phyloP scores from a whole-genome alignment of 2,329 filamentous ascomycete genomes.

The Pestalotiopsis sp. region DNA sequence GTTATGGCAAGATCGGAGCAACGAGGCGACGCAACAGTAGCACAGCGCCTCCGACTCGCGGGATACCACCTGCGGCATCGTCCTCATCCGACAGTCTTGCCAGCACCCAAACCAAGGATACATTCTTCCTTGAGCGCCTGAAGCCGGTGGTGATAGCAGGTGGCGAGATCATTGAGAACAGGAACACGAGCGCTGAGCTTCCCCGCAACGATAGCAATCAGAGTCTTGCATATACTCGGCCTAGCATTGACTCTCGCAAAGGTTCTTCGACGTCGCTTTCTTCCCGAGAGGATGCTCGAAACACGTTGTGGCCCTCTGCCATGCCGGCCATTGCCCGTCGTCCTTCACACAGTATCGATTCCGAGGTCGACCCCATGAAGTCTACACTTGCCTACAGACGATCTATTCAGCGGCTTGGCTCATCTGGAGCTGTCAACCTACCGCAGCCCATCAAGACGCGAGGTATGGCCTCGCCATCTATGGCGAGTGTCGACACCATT shows the following conservation, averaged over 20 bases:
- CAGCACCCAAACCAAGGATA: conserved; percentile 48
- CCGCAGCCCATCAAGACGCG: conserved; percentile 57
- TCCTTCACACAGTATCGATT: conserved; percentile 61
- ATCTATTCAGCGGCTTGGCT: conserved; percentile 54
- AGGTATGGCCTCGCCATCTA: conserved; percentile 46
- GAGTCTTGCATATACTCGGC: conserved; percentile 43
- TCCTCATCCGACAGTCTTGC: conserved; percentile 53
- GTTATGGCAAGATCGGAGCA: conserved; percentile 70
- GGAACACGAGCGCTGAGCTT: conserved; percentile 55
- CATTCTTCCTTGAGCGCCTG: conserved; percentile 64
- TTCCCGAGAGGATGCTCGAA: conserved; percentile 42
- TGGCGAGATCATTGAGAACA: conserved; percentile 63
- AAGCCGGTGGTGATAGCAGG: conserved; percentile 69
- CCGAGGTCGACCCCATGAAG: conserved; percentile 49
- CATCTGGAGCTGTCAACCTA: conserved; percentile 48
- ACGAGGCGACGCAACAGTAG: conserved; percentile 67
- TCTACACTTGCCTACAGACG: conserved; percentile 57
- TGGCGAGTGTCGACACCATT: conserved; percentile 59
- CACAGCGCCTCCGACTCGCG: conserved; percentile 49
- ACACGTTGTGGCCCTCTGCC: conserved; percentile 57
- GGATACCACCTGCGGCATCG: conserved; percentile 43
- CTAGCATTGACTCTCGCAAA: conserved; percentile 46
- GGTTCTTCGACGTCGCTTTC: conserved; percentile 43
- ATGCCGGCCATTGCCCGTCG: conserved; percentile 43
- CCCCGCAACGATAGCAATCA: conserved; percentile 52